Evolutionary conservation across 306 rosid species (phyloP).

Genomic region (Malus fusca): DNA sequence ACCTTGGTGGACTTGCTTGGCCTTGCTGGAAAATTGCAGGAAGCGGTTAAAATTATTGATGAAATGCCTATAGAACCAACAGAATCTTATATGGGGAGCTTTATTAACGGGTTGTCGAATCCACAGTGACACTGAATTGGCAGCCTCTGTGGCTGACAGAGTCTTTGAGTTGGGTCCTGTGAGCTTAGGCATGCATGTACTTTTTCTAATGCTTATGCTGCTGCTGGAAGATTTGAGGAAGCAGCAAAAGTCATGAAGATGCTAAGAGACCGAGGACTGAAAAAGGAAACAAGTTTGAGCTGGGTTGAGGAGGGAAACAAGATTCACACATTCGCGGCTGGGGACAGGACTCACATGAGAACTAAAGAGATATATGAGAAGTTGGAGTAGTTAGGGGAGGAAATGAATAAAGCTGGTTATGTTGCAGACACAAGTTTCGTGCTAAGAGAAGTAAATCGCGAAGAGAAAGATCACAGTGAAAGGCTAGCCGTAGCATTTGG

Average conservation of each 20-base stretch:
- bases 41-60: conserved; percentile 48
- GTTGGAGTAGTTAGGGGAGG: conserved; percentile 71
- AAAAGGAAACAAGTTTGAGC: conserved; percentile 85
- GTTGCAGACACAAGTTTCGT: conserved; percentile 84
- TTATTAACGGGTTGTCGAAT: conserved; percentile 74
- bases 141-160: conserved; percentile 67
- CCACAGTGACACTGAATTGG: conserved; percentile 66
- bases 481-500: conserved; percentile 84
- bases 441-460: conserved; percentile 61
- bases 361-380: conserved; percentile 59
- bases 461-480: conserved; percentile 79
- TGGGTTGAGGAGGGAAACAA: conserved; percentile 84
- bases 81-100: conserved; percentile 80
- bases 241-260: conserved; percentile 71
- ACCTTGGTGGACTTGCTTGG: conserved; percentile 81
- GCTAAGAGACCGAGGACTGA: conserved; percentile 61
- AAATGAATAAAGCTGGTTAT: conserved; percentile 71
- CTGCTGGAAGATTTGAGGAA: conserved; percentile 81
- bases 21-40: conserved; percentile 72
- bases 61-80: conserved; percentile 77
- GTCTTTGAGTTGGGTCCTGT: conserved; percentile 38
- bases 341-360: conserved; percentile 57
- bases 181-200: conserved; percentile 61
- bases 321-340: conserved; percentile 67
- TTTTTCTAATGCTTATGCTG: conserved; percentile 80